A percentile compares a stretch with the other conserved stretches of the same genome.
phyloP scores from a whole-genome alignment of 176 grass and related monocot genomes.

The Saccharum officinarum region DNA sequence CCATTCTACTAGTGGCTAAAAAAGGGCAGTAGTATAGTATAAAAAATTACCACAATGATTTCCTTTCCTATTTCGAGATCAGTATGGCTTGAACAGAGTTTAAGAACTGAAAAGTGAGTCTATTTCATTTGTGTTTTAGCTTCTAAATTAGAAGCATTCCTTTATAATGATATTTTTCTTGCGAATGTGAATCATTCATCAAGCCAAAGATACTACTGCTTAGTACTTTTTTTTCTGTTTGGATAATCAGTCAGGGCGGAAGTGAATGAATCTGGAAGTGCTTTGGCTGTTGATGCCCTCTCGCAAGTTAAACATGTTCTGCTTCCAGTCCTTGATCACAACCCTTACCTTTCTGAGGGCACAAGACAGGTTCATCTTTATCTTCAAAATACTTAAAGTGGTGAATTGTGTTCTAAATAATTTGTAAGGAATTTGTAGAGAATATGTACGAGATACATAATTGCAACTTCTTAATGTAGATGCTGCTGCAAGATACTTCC shows the following conservation, averaged over 20 bases:
- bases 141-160: not conserved
- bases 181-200: not conserved
- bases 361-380: slow-evolving; percentile 73
- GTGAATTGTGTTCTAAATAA: not conserved
- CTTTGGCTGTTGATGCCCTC: slow-evolving; percentile 72
- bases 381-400: slow-evolving; percentile 2
- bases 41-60: not conserved
- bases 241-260: slow-evolving; percentile 71
- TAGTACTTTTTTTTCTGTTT: slow-evolving; percentile 5
- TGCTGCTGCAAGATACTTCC: no score
- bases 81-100: not conserved
- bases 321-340: slow-evolving; percentile 85
- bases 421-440: not conserved
- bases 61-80: not conserved
- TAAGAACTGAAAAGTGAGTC: not conserved
- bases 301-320: slow-evolving; percentile 82
- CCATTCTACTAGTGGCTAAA: not conserved
- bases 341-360: slow-evolving; percentile 97
- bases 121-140: not conserved
- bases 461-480: no score
- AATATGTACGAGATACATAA: not conserved
- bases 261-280: slow-evolving; percentile 64
- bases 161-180: slow-evolving; percentile 6
- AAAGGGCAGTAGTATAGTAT: not conserved
- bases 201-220: not conserved